Conservation (phyloP, 2,329 filamentous ascomycete species). For the Ploettnerulaceae sp. region DNA sequence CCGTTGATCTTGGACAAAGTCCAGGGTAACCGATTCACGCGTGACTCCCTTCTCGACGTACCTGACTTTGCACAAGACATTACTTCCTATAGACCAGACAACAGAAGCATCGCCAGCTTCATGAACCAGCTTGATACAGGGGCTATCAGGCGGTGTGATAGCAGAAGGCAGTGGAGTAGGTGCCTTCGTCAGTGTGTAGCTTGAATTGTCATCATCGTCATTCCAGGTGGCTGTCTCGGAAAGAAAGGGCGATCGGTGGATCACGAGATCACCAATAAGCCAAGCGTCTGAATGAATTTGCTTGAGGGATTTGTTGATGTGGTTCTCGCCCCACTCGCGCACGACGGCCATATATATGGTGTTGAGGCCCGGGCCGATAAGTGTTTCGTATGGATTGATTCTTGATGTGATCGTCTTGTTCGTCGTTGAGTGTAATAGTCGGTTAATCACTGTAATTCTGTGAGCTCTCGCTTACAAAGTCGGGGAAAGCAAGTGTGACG, state of each 20-base stretch:
- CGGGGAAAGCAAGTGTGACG: no score
- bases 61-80: conserved; percentile 11
- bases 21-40: conserved; percentile 6
- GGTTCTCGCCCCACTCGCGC: conserved; percentile 6
- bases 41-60: conserved; percentile 9
- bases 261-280: conserved; percentile 6
- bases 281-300: conserved; percentile 7
- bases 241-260: conserved; percentile 2
- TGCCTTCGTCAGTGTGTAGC: conserved; percentile 8
- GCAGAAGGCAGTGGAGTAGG: neutral
- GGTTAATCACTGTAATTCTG: no score
- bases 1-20: conserved; percentile 4
- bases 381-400: neutral
- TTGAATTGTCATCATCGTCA: conserved; percentile 7
- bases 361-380: neutral
- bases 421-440: no score
- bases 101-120: conserved; percentile 9
- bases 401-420: no score
- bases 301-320: conserved; percentile 9
- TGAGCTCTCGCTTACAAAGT: no score
- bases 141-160: conserved; percentile 6
- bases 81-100: conserved; percentile 8
- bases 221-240: conserved; percentile 7
- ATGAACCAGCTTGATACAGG: conserved; percentile 8
- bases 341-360: conserved; percentile 1